phyloP scores from a whole-genome alignment of 73 alveolate species.

The Paramecium sexaurelia region DNA sequence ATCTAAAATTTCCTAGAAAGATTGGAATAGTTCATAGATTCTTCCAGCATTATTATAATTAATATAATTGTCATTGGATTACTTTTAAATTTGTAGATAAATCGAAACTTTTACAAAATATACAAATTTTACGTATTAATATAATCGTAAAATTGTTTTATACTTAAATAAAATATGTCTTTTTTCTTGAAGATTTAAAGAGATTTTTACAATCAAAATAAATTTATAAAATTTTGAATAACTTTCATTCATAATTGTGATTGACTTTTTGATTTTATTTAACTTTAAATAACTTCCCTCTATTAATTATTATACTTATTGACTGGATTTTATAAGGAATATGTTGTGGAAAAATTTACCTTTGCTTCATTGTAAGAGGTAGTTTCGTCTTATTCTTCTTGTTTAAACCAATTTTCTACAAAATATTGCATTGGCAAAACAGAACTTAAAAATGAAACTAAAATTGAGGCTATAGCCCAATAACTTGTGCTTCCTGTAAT shows the following conservation, averaged over 20 bases:
- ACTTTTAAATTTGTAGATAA: not conserved
- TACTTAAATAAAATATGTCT: no score
- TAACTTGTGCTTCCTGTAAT: not conserved
- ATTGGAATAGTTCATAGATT: not conserved
- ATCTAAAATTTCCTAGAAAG: not conserved
- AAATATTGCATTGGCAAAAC: constrained; percentile 23
- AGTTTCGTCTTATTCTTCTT: constrained; percentile 30
- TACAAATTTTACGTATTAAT: no score
- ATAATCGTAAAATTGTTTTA: no score
- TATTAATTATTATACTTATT: not conserved
- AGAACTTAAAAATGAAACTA: not conserved
- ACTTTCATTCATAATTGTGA: not conserved
- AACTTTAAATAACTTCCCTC: not conserved
- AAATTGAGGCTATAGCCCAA: not conserved
- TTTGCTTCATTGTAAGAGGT: constrained; percentile 18
- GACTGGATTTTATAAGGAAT: constrained; percentile 8
- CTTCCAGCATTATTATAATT: not conserved
- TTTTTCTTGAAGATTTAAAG: no score
- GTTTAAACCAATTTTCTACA: not conserved
- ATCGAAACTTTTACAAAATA: no score
- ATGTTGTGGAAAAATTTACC: constrained; percentile 4
- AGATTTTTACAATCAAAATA: no score
- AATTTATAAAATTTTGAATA: not conserved
- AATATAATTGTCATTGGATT: not conserved
- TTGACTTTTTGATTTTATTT: not conserved